phyloP scores from a whole-genome alignment of 1,284 basidiomycete species.

The Leccinum angustisporum region DNA sequence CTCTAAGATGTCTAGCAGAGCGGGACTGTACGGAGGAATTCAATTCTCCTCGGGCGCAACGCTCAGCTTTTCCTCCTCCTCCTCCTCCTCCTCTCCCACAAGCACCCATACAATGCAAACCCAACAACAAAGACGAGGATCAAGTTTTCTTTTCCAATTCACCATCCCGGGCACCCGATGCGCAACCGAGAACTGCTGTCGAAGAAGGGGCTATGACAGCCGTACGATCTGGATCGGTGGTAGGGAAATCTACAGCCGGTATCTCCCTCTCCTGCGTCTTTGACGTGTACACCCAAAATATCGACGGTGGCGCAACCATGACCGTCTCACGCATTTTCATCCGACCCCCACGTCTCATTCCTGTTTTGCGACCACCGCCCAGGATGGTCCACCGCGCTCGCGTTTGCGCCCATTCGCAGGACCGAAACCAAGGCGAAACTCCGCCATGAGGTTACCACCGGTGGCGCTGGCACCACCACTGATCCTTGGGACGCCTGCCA shows the following conservation, averaged over 20 bases:
- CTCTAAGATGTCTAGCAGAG: slow-evolving; percentile 65
- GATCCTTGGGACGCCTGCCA: not conserved
- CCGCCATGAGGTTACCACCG: slow-evolving; percentile 53
- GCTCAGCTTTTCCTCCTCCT: slow-evolving; percentile 37
- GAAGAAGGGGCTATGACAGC: slow-evolving; percentile 24
- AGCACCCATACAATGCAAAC: not conserved
- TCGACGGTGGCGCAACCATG: slow-evolving; percentile 34
- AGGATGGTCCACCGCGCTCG: slow-evolving; percentile 87
- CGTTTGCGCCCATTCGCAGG: slow-evolving; percentile 74
- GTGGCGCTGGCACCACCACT: slow-evolving; percentile 43
- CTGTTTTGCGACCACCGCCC: slow-evolving; percentile 16
- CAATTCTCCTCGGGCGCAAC: slow-evolving; percentile 68
- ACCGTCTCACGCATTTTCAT: slow-evolving; percentile 21
- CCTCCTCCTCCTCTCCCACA: not conserved
- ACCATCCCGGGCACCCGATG: slow-evolving; percentile 7
- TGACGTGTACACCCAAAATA: slow-evolving; percentile 36
- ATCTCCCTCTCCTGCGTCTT: slow-evolving; percentile 40
- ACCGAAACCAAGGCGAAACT: slow-evolving; percentile 55
- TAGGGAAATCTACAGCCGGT: slow-evolving; percentile 76
- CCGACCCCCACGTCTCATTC: not conserved
- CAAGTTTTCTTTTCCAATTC: not conserved
- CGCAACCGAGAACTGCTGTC: slow-evolving; percentile 6
- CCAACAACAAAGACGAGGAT: slow-evolving; percentile 12
- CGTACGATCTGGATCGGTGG: slow-evolving; percentile 34
- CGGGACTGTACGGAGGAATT: slow-evolving; percentile 78